These are phyloP conservation scores for Gossypium gossypioides DNA, from an alignment of 441 rosid species.

Conservation along the genomic window DNA sequence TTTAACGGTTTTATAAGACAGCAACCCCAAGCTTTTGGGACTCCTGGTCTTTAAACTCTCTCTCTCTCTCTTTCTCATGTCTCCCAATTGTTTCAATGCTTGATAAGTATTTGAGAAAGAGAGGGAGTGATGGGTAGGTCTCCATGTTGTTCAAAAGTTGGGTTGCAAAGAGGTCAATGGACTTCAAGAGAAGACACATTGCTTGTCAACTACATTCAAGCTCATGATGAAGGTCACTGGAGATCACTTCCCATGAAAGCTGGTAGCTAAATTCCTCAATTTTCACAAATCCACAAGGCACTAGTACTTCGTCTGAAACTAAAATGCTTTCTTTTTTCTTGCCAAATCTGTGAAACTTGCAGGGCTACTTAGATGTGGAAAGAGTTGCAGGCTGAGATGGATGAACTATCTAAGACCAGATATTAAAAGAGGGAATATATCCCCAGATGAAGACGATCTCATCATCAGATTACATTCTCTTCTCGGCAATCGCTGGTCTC, in stretches of 20 bases:
- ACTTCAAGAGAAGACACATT: slow-evolving; percentile 50
- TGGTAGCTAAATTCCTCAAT: slow-evolving; percentile 16
- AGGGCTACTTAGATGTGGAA: slow-evolving; percentile 56
- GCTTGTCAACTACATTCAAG: slow-evolving; percentile 42
- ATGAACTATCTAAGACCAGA: slow-evolving; percentile 59
- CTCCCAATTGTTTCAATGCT: background rate
- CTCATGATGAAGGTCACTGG: slow-evolving; percentile 53
- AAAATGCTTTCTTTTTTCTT: background rate
- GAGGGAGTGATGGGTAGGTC: slow-evolving; percentile 46
- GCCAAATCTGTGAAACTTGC: background rate
- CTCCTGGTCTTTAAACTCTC: background rate
- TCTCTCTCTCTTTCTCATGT: background rate
- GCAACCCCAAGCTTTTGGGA: background rate
- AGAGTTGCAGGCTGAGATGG: slow-evolving; percentile 63
- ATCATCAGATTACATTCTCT: slow-evolving; percentile 48
- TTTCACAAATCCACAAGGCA: background rate
- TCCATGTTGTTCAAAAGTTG: slow-evolving; percentile 58
- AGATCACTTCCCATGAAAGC: slow-evolving; percentile 54
- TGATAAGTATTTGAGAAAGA: background rate
- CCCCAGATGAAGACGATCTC: slow-evolving; percentile 51
- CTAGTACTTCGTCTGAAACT: no score
- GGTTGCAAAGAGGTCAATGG: slow-evolving; percentile 59
- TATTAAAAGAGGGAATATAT: slow-evolving; percentile 57
- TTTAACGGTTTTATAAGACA: background rate
- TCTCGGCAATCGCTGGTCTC: slow-evolving; percentile 63